Evolutionary conservation across 495 filamentous ascomycete species (phyloP).

Genomic region (Diplogelasinospora grovesii): DNA sequence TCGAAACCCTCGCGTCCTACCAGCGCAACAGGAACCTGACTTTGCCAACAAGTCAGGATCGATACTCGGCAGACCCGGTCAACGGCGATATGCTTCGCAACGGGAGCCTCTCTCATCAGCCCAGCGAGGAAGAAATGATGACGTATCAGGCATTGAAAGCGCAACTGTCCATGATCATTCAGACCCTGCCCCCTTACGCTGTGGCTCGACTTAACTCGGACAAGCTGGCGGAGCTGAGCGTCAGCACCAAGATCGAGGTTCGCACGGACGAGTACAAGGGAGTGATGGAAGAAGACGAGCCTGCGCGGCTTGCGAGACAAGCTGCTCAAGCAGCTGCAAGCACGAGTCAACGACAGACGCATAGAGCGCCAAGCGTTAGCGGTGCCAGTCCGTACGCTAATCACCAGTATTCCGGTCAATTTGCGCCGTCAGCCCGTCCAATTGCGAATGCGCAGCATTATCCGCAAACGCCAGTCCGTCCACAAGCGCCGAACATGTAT

Average conservation of each 20-base stretch:
- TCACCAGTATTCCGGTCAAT: slow-evolving; percentile 32
- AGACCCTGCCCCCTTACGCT: slow-evolving; percentile 73
- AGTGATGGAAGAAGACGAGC: slow-evolving; percentile 81
- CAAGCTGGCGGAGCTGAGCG: slow-evolving; percentile 69
- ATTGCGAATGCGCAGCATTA: slow-evolving; percentile 36
- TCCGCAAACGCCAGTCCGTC: slow-evolving; percentile 35
- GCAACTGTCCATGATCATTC: slow-evolving; percentile 64
- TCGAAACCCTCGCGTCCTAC: slow-evolving; percentile 80
- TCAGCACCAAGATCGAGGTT: slow-evolving; percentile 74
- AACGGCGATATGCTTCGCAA: slow-evolving; percentile 47
- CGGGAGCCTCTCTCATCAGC: slow-evolving; percentile 41
- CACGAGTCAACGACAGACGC: slow-evolving; percentile 29
- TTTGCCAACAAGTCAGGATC: slow-evolving; percentile 43
- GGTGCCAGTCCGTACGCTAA: slow-evolving; percentile 22
- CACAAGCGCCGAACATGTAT: slow-evolving; percentile 27
- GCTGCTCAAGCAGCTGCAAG: slow-evolving; percentile 29
- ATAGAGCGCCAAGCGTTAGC: slow-evolving; percentile 34
- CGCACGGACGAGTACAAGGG: slow-evolving; percentile 66
- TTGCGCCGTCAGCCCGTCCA: slow-evolving; percentile 29
- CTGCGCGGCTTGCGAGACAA: slow-evolving; percentile 27
- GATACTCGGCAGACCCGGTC: slow-evolving; percentile 41
- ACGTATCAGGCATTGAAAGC: slow-evolving; percentile 71
- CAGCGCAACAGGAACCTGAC: slow-evolving; percentile 74
- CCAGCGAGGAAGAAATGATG: slow-evolving; percentile 57
- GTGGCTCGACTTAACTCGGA: slow-evolving; percentile 82